These are phyloP conservation scores for Aspergillus jensenii DNA, from an alignment of 2,329 filamentous ascomycete species.

Conservation along the genomic window DNA sequence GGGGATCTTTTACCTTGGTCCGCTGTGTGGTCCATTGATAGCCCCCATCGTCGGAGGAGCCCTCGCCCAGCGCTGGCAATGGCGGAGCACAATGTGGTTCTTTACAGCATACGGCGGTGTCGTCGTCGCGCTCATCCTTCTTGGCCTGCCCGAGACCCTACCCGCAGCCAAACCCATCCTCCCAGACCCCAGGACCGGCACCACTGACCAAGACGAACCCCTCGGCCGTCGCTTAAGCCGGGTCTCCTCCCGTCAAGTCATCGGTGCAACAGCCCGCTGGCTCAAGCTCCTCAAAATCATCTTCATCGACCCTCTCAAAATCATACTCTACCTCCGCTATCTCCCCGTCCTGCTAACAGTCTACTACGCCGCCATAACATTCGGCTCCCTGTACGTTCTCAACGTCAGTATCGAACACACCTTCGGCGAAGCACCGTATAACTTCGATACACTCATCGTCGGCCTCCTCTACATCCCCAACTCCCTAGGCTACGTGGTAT, in stretches of 20 bases:
- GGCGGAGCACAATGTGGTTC: conserved; percentile 79
- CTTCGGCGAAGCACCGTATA: conserved; percentile 67
- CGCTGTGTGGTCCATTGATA: conserved; percentile 70
- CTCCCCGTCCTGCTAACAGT: conserved; percentile 73
- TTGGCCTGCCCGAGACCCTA: conserved; percentile 48
- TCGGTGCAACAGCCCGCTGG: conserved; percentile 57
- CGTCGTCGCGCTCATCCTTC: conserved; percentile 40
- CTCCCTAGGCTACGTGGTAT: conserved; percentile 69
- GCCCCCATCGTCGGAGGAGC: conserved; percentile 75
- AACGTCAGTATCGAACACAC: conserved; percentile 75
- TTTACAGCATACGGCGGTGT: conserved; percentile 66
- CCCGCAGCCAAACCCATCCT: conserved; percentile 28
- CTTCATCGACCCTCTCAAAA: conserved; percentile 70
- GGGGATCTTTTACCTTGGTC: conserved; percentile 79
- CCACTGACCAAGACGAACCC: conserved; percentile 18
- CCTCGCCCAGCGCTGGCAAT: conserved; percentile 67
- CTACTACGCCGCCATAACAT: conserved; percentile 71
- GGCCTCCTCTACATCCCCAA: conserved; percentile 77
- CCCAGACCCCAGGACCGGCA: conserved; percentile 20
- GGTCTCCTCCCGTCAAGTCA: conserved; percentile 62
- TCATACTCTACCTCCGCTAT: conserved; percentile 71
- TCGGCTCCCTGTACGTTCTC: conserved; percentile 71
- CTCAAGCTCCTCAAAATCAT: conserved; percentile 57
- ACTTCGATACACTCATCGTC: conserved; percentile 66
- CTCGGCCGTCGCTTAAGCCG: conserved; percentile 44